Base-by-base conservation (phyloP, 345 rosid species). In the Chamaenerion angustifolium region DNA sequence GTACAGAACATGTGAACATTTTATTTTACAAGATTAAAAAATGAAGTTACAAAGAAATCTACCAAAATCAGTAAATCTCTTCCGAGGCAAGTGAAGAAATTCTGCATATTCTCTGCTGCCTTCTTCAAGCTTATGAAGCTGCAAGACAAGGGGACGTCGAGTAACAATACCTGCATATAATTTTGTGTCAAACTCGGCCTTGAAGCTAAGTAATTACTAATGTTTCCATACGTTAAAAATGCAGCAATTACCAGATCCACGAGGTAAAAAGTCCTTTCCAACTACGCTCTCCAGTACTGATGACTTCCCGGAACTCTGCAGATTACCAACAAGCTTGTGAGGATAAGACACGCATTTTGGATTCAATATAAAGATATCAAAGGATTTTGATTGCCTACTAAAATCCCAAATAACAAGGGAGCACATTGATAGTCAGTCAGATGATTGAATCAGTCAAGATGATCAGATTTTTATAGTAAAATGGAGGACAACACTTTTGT, bases 221-320 rank as follows among this genome's bases (percentile, higher is more conserved):
- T 13, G 27, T 17, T 54, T 44, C 45, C 40, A 14, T 9, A 25
- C 43, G 23, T 12, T 11, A 15, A 40, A 12, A 12, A 13, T 41
- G 8, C 2, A 46, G 42, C 23, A 16, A 40, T 68, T 76, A 87
- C 99, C 99, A 17, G 99, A 88, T 78, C 98, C 98, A 75, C 98
- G 98, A n/a, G 98, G 98, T 52, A 92, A 72, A 62, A 92, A 92
- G 47, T 92, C 96, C 80, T 93, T 93, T 64, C 96, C 95, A 0
- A 93, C 99, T 14, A 93, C 71, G 59, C 99, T 93, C 67, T 93
- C 99, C 64, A 93, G 56, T 65, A 93, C 99, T 10, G 99, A 93
- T 43, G 99, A 93, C 83, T 93, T 93, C 14, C 99, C 96, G 0
- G 99, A 93, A 69, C 99, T 93, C 99, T 92, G 79, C 43, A 12